These are phyloP conservation scores for Hypoxylon rickii DNA, from an alignment of 495 filamentous ascomycete species.

Conservation along the genomic window DNA sequence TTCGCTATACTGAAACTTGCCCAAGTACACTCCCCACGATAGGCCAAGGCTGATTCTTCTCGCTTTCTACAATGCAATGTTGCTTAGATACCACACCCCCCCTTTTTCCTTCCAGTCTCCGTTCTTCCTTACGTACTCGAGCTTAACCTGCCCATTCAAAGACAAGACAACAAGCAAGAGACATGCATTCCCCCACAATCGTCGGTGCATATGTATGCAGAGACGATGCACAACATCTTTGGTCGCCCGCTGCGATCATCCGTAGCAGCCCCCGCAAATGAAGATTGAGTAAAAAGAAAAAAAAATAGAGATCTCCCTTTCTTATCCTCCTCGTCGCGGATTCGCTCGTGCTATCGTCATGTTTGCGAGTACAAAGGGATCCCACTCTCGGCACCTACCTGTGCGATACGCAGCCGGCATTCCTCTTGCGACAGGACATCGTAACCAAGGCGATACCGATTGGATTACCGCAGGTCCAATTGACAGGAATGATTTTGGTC, in stretches of 20 bases:
- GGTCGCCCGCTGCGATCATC: conserved; percentile 3
- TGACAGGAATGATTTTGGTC: conserved; percentile 14
- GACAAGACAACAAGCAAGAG: too few species aligned
- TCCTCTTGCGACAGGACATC: conserved; percentile 8
- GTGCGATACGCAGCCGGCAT: not conserved
- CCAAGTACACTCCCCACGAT: conserved; percentile 17
- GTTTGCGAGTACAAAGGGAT: conserved; percentile 13
- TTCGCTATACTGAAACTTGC: conserved; percentile 1
- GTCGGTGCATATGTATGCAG: conserved; percentile 36
- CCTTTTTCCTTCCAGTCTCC: conserved; percentile 6
- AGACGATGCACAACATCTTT: conserved; percentile 30
- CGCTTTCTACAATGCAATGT: too few species aligned
- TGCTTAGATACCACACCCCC: conserved; percentile 3
- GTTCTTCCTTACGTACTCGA: too few species aligned
- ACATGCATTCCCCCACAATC: conserved; percentile 37
- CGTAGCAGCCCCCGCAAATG: conserved; percentile 20
- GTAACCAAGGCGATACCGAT: conserved; percentile 6
- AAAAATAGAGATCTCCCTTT: not conserved
- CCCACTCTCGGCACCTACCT: conserved; percentile 7
- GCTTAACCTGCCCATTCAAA: too few species aligned
- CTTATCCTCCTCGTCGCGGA: not conserved
- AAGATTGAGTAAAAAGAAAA: conserved; percentile 22
- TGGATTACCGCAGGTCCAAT: conserved; percentile 8
- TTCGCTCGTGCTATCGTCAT: conserved; percentile 18
- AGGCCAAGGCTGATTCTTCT: conserved; percentile 24